Conservation (phyloP, 2,329 filamentous ascomycete species). For the Pseudopithomyces chartarum region DNA sequence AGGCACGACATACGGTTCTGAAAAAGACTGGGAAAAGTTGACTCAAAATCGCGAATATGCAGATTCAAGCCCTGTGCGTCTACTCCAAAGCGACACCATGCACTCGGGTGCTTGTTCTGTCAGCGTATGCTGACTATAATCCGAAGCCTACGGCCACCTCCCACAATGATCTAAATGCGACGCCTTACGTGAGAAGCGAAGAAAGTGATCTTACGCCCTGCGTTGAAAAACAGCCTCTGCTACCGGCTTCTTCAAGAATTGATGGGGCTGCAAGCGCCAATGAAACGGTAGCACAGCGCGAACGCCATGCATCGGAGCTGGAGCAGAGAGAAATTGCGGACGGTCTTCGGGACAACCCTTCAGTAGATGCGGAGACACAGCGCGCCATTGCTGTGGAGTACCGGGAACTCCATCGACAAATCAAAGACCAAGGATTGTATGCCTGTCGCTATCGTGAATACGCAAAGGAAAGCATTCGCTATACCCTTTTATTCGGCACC, state of each 20-base stretch:
- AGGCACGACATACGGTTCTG: slow-evolving; percentile 7
- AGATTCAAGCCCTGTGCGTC: slow-evolving; percentile 36
- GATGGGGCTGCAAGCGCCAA: slow-evolving; percentile 9
- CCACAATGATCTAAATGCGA: slow-evolving; percentile 30
- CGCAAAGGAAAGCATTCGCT: slow-evolving; percentile 62
- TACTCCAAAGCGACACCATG: slow-evolving; percentile 9
- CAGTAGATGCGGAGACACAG: slow-evolving; percentile 61
- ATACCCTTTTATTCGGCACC: slow-evolving; percentile 54
- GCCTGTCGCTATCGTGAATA: slow-evolving; percentile 64
- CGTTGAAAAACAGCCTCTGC: slow-evolving; percentile 29
- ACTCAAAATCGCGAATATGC: slow-evolving; percentile 22
- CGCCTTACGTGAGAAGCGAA: slow-evolving; percentile 23
- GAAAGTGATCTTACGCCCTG: slow-evolving; percentile 17
- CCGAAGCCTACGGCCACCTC: slow-evolving; percentile 31
- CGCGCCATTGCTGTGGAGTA: slow-evolving; percentile 61
- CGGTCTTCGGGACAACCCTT: slow-evolving; percentile 50
- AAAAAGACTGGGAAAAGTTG: slow-evolving; percentile 17
- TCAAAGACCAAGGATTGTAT: slow-evolving; percentile 63
- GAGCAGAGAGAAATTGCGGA: slow-evolving; percentile 46
- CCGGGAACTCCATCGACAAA: slow-evolving; percentile 58
- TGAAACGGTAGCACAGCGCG: slow-evolving; percentile 27
- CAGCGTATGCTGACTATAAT: slow-evolving; percentile 21
- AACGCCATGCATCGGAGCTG: slow-evolving; percentile 38
- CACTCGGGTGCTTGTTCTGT: slow-evolving; percentile 9
- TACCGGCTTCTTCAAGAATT: neutral